Base-by-base conservation (phyloP, 371 early-diverging fungal species). In the Fennellomyces sp. region DNA sequence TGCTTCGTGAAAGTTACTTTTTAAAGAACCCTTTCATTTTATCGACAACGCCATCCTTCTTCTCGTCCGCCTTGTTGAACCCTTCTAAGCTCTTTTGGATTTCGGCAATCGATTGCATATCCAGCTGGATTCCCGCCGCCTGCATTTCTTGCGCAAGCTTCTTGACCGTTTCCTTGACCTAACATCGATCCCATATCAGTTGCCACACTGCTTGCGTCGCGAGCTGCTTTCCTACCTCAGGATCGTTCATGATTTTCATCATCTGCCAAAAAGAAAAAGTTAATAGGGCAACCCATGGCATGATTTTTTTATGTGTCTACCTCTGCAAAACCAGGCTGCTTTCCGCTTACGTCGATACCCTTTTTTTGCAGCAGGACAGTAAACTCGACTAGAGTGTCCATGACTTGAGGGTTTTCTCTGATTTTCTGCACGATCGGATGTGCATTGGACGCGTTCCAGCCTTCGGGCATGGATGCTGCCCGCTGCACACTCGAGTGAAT, bases 221-320 rank as follows among this genome's bases (percentile, higher is more conserved):
- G n/a, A n/a, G n/a, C n/a, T n/a, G n/a, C n/a, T n/a, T n/a, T n/a
- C n/a, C n/a, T 39, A 75, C 58, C 49, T 75, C 75, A 8, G 71
- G 69, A 61, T 78, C 78, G 27, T 63, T 66, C 78, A 78, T 75
- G 31, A 78, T 63, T 35, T 75, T 72, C 61, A 78, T 63, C 2
- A 76, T 54, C 33, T 54, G 49, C n/a, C 7, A 21, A 23, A 11
- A 7, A 38, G 31, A 28, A 31, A 23, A 41, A 26, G 13, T 4
- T 29, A 45, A 48, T 28, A 29, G 35, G 17, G 15, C 41, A n/a
- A n/a, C n/a, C n/a, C n/a, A n/a, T n/a, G n/a, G n/a, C n/a, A n/a
- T n/a, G n/a, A n/a, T n/a, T n/a, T n/a, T n/a, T 21, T 21, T 23
- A 17, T 23, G 5, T 45, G 5, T 15, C 15, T 54, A 75, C 72